A percentile compares a stretch with the other conserved stretches of the same genome.
Evolutionary conservation across 2,329 filamentous ascomycete species (phyloP).

Genomic region (Bipolaris oryzae): DNA sequence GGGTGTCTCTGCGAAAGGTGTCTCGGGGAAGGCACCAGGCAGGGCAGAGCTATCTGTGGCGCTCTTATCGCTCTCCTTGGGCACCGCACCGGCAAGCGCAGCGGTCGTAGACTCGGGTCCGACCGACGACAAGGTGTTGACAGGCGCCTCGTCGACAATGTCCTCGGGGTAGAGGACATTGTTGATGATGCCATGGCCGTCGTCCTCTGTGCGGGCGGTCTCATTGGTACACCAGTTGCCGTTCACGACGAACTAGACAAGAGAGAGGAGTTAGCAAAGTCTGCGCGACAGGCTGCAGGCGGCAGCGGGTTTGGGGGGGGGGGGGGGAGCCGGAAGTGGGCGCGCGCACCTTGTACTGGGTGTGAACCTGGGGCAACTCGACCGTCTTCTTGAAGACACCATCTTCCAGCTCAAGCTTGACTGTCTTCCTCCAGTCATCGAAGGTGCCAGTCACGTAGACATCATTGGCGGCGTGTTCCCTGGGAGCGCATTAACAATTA

Average conservation of each 20-base stretch:
- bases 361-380: slow-evolving; percentile 71
- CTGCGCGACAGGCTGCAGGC: slow-evolving; percentile 8
- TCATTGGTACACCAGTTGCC: slow-evolving; percentile 86
- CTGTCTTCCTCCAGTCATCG: slow-evolving; percentile 88
- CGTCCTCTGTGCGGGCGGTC: slow-evolving; percentile 79
- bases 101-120: slow-evolving; percentile 75
- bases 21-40: slow-evolving; percentile 75
- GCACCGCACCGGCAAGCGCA: slow-evolving; percentile 69
- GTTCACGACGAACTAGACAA: slow-evolving; percentile 89
- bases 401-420: slow-evolving; percentile 78
- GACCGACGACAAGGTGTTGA: slow-evolving; percentile 67
- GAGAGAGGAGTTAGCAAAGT: slow-evolving; percentile 27
- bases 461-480: slow-evolving; percentile 81
- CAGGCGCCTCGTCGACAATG: slow-evolving; percentile 59
- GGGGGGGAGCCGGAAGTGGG: background rate
- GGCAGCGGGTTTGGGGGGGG: slow-evolving; percentile 8
- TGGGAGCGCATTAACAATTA: slow-evolving; percentile 49
- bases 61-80: slow-evolving; percentile 58
- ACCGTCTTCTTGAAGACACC: slow-evolving; percentile 80
- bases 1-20: slow-evolving; percentile 66
- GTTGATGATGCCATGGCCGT: slow-evolving; percentile 85
- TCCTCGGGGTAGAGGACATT: slow-evolving; percentile 83
- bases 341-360: slow-evolving; percentile 86
- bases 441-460: slow-evolving; percentile 97
- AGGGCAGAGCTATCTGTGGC: slow-evolving; percentile 39